phyloP scores from a whole-genome alignment of 2,329 filamentous ascomycete genomes.

The Sclerotinia subarctica region DNA sequence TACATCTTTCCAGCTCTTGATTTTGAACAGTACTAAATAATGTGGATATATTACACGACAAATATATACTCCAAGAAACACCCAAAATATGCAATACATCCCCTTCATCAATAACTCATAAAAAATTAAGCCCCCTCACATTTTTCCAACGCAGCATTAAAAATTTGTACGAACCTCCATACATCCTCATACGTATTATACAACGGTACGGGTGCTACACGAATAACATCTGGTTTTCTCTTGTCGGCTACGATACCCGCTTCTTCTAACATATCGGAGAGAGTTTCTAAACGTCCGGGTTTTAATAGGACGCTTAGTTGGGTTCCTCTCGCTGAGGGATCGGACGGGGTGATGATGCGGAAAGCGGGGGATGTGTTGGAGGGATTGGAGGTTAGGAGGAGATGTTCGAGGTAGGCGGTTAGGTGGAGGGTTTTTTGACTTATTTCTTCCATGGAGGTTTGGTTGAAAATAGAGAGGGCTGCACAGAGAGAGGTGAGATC shows the following conservation, averaged over 20 bases:
- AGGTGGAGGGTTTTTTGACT: constrained; percentile 68
- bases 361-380: constrained; percentile 38
- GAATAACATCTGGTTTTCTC: constrained; percentile 78
- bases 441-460: constrained; percentile 66
- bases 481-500: constrained; percentile 74
- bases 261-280: constrained; percentile 61
- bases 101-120: neutral
- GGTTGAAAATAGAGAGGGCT: constrained; percentile 69
- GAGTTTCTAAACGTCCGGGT: constrained; percentile 65
- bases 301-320: constrained; percentile 73
- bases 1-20: neutral
- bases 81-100: neutral
- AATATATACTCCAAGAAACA: neutral
- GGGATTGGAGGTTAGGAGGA: constrained; percentile 49
- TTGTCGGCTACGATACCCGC: constrained; percentile 77
- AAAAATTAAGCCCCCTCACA: constrained; percentile 5
- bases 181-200: constrained; percentile 81
- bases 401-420: constrained; percentile 72
- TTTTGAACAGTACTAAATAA: neutral
- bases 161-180: constrained; percentile 53
- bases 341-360: constrained; percentile 42
- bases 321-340: constrained; percentile 32
- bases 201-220: constrained; percentile 78
- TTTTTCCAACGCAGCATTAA: constrained; percentile 38
- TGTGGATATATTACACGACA: constrained; percentile 6